phyloP scores from a whole-genome alignment of 169 alveolate species.

The Eimeria acervulina region DNA sequence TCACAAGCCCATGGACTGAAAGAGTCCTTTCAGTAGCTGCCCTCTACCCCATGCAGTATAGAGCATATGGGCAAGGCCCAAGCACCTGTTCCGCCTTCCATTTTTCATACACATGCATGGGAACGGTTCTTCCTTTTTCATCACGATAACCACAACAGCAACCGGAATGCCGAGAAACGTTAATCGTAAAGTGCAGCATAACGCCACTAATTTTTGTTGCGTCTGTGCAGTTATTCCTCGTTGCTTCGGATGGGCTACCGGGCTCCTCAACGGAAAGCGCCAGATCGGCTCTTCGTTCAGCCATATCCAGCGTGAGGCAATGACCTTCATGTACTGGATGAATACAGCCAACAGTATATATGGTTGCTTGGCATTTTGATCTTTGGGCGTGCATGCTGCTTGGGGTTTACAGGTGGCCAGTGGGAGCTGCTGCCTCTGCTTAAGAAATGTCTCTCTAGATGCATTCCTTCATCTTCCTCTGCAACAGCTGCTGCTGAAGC shows the following conservation, averaged over 20 bases:
- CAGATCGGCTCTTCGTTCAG: not conserved
- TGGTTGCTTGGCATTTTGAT: constrained; percentile 19
- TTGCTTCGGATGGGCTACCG: constrained; percentile 10
- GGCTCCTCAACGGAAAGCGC: constrained; percentile 18
- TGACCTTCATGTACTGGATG: no score
- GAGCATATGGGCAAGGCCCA: not conserved
- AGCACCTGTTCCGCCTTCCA: not conserved
- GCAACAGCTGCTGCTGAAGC: constrained; percentile 73
- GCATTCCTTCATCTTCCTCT: constrained; percentile 61
- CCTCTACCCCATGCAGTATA: not conserved
- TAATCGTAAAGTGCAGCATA: not conserved
- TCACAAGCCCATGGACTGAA: not conserved
- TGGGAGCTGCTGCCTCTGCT: constrained; percentile 59
- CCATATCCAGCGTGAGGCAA: not conserved
- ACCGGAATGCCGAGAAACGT: not conserved
- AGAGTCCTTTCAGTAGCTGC: not conserved
- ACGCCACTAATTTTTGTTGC: not conserved
- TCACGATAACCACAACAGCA: not conserved
- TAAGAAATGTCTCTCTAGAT: constrained; percentile 59
- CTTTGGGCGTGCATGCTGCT: not conserved
- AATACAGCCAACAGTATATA: not conserved
- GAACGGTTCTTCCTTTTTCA: not conserved
- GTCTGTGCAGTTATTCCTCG: constrained; percentile 33
- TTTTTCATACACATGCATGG: not conserved
- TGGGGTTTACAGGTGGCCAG: constrained; percentile 41